Base-by-base conservation (phyloP, 2,329 filamentous ascomycete genomes). In the Cladophialophora bantiana region DNA sequence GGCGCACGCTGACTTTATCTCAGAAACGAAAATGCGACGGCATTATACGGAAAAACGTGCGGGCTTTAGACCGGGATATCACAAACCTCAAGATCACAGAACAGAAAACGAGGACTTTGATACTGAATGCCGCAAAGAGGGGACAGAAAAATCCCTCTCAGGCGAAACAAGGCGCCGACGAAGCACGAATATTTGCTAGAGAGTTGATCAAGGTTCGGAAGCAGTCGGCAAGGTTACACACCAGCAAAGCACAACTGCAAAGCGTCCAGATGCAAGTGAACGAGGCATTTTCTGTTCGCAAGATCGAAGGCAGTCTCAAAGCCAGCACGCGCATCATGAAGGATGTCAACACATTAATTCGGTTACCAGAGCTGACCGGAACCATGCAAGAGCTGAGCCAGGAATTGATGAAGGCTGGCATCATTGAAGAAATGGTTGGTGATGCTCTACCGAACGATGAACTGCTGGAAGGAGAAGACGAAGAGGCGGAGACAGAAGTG, bases 181-280 rank as follows among this genome's bases (percentile, higher is more conserved):
- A 98, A 76, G 91, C 91, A 48, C 92, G 95, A 72, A 89, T 90
- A 70, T 97, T 97, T 78, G 95, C 95, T 31, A 86, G 89, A 72
- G 94, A 97, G 79, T 86, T 98, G 58, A 88, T 98, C 70, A 89
- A 91, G 60, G 87, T 92, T 67, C 91, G 95, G 71, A 92, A 90
- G 77, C 89, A 93, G 70, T 86, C 85, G 18, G 81, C 85, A 35
- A 88, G 95, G 4, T 85, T 98, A 45, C 85, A 90, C 18, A 98
- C 94, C 0, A 90, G 90, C 74, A 96, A 96, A 77, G 95, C 95
- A 1, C 95, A 98, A 81, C 86, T 99, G 56, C 89, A 90, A 77
- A 94, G 90, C 72, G 94, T 99, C 52, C 90, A 94, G 79, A 96
- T 98, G 93, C 95, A 98, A 81, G 94, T 99, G 75, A 93, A 94